Conservation (phyloP, 2,329 filamentous ascomycete species). For the Aspergillus unguis region DNA sequence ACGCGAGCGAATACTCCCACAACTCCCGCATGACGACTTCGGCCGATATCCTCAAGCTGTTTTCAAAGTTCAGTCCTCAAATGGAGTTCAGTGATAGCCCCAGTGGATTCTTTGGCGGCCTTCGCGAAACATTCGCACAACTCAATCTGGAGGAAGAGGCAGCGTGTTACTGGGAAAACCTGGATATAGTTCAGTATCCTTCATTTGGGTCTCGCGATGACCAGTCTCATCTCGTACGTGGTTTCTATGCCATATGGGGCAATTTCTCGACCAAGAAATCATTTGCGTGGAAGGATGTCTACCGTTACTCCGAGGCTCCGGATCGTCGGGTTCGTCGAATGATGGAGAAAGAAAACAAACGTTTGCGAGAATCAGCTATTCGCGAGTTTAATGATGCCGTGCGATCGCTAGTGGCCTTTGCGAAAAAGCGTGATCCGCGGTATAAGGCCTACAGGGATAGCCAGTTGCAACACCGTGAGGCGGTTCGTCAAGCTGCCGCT, state of each 20-base stretch:
- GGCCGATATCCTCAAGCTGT: constrained; percentile 72
- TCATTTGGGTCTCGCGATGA: constrained; percentile 77
- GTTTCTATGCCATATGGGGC: constrained; percentile 78
- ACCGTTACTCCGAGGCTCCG: constrained; percentile 78
- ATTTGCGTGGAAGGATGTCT: constrained; percentile 86
- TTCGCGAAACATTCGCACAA: constrained; percentile 73
- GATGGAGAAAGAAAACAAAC: constrained; percentile 95
- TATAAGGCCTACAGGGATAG: constrained; percentile 74
- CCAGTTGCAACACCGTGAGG: constrained; percentile 75
- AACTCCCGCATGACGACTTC: constrained; percentile 74
- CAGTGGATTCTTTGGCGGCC: constrained; percentile 78
- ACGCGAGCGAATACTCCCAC: constrained; percentile 57
- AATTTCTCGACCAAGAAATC: constrained; percentile 79
- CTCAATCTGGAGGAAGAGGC: constrained; percentile 76
- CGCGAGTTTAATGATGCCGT: constrained; percentile 93
- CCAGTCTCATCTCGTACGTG: constrained; percentile 70
- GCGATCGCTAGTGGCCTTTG: constrained; percentile 78
- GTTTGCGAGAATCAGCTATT: constrained; percentile 73
- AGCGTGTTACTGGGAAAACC: constrained; percentile 66
- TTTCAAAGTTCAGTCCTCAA: constrained; percentile 73
- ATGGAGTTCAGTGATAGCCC: constrained; percentile 78
- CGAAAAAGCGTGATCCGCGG: constrained; percentile 85
- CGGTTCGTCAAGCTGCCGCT: constrained; percentile 71
- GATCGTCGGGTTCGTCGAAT: constrained; percentile 76
- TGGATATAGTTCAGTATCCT: constrained; percentile 66